These are phyloP conservation scores for Sphenostylis stenocarpa DNA, from an alignment of 306 rosid genomes.

Conservation along the genomic window DNA sequence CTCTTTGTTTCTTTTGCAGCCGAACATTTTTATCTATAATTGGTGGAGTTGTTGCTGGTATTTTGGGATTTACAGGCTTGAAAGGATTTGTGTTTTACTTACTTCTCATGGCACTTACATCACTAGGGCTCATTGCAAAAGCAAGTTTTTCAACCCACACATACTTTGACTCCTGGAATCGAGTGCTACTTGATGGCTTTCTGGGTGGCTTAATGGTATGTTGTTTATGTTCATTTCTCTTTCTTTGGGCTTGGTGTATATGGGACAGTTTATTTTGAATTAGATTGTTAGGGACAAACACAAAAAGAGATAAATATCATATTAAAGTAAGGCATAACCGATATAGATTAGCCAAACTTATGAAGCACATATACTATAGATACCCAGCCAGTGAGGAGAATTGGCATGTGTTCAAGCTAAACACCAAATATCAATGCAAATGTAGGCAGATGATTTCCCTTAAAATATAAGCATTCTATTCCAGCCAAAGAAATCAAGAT, in stretches of 20 bases:
- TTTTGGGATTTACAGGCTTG: conserved; percentile 82
- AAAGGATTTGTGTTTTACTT: conserved; percentile 76
- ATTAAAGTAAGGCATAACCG: background rate
- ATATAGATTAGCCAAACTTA: background rate
- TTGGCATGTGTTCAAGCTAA: background rate
- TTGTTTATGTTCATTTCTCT: conserved; percentile 29
- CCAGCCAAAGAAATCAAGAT: background rate
- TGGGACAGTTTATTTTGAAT: conserved; percentile 15
- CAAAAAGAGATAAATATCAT: conserved; percentile 4
- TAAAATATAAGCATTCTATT: background rate
- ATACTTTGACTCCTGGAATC: conserved; percentile 75
- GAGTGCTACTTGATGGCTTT: conserved; percentile 69
- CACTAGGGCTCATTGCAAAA: conserved; percentile 69
- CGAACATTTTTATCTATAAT: conserved; percentile 95
- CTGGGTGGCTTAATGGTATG: conserved; percentile 76
- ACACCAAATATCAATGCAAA: background rate
- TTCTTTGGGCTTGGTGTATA: conserved; percentile 17
- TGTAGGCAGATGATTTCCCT: background rate
- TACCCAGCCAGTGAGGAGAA: background rate
- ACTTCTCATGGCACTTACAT: conserved; percentile 77
- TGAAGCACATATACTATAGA: background rate
- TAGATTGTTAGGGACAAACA: background rate
- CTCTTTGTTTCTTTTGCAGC: conserved; percentile 53
- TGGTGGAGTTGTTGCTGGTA: conserved; percentile 95
- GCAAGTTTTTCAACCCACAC: conserved; percentile 63